Evolutionary conservation across 2,329 filamentous ascomycete genomes (phyloP), one percentile per base, ranked within the genome.

Genomic region (Claviceps paspali): DNA sequence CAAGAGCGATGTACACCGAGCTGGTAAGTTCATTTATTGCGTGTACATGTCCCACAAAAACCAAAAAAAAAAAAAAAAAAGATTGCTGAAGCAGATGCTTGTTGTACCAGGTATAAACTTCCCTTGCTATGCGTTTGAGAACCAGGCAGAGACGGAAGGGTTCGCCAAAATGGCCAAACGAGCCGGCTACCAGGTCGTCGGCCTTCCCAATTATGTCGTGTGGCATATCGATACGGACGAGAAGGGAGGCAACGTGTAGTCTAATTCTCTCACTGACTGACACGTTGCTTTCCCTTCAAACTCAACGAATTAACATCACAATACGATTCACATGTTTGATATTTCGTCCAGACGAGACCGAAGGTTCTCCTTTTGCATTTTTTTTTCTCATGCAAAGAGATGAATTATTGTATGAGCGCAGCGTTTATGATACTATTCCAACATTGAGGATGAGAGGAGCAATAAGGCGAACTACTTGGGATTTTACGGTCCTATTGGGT

Each of bases 111-210:
- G 88, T 44, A 91, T 98, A 65, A 98, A 98, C 61, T 98, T 98
- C 60, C 91, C 91, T 7, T 79, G 77, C 55, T 98, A 98, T 53
- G 73, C 91, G 3, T 98, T 98, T 56, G 91, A 98, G 58, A 96
- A 98, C 60, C 91, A 98, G 64, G 91, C 91, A 45, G 91, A 98
- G 62, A 98, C 91, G 4, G 91, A 98, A 63, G 91, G 91, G 6
- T 98, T 98, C 53, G 91, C 91, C 27, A 94, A 92, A 59, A 98
- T 98, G 91, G 91, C 91, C 41, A 95, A 92, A 65, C 73, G 86
- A 45, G 91, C 91, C 14, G 91, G 91, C 31, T 96, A 95, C 56
- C 72, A 84, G 52, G 91, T 98, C 19, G 74, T 85, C 48, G 91
- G 91, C 32, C 67, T 98, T 39, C 91, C 88, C 29, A 98, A 98